Evolutionary conservation across 352 stramenopile genomes (phyloP), one percentile per base, ranked within the genome.

Genomic region (Pythium volutum): DNA sequence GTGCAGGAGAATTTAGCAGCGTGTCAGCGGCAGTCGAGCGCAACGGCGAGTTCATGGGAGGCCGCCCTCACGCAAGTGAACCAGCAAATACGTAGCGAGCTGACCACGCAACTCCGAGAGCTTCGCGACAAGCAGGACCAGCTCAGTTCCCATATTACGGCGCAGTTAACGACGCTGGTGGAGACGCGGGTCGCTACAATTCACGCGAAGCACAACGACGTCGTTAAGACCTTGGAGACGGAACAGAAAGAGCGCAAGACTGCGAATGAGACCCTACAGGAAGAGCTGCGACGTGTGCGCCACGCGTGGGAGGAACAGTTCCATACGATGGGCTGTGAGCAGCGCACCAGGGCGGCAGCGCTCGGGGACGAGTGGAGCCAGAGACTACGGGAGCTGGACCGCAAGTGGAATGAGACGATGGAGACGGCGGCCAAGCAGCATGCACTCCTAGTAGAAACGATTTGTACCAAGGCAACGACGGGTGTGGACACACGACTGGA

Each of bases 211-310:
- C 39, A 53, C 49, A 61, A 62, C 7, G 59, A 73, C 3, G 18
- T 73, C 31, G n/a, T 45, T 5, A 73, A 65, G 22, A 27, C 34
- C 2, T 27, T 67, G n/a, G 66, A 73, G 36, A 25, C 23, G 12
- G 80, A 90, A 43, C 72, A 83, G 54, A 75, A 71, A 27, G 80
- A 89, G 26, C 58, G 77, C 11, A 87, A 81, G 29, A 22, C 63
- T 27, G 47, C 57, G 5, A 16, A 83, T 2, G 75, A 86, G 9
- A 36, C 53, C 0, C 26, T 83, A 0, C 60, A 83, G 0, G 80
- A 90, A 55, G 64, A 69, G 4, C 52, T 81, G 0, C 76, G 77
- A 38, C 78, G 77, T 29, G 64, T 39, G 22, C 74, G 79, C 8
- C 71, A 87, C 20, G 57, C 69, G 4, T 52, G 84, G 5, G 73